Percentiles rank a stretch among this genome's conserved stretches.
Evolutionary conservation across 1,284 basidiomycete species (phyloP).

Genomic region (Coriolopsis trogii): DNA sequence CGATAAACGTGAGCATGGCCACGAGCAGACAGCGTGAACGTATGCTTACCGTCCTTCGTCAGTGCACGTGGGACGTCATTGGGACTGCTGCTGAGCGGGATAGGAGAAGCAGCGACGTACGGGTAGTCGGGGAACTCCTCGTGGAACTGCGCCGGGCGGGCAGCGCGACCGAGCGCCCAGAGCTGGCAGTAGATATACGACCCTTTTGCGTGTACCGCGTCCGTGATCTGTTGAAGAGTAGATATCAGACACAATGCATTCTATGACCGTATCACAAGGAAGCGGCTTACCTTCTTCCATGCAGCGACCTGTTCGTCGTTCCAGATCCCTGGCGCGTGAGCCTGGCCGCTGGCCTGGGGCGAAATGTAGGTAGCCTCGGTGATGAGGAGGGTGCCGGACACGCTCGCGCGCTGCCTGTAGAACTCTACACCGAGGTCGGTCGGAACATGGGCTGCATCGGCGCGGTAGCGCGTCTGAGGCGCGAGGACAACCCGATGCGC

Average conservation of each 20-base stretch:
- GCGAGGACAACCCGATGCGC: slow-evolving; percentile 51
- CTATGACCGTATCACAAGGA: too few species aligned
- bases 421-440: slow-evolving; percentile 42
- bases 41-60: slow-evolving; percentile 30
- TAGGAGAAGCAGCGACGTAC: slow-evolving; percentile 44
- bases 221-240: not conserved
- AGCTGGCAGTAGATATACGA: slow-evolving; percentile 50
- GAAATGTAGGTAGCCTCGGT: slow-evolving; percentile 50
- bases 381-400: slow-evolving; percentile 50
- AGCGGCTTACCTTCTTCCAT: slow-evolving; percentile 47
- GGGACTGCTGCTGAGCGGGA: slow-evolving; percentile 31
- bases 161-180: slow-evolving; percentile 49
- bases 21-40: not conserved
- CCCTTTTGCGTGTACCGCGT: slow-evolving; percentile 34
- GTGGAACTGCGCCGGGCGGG: slow-evolving; percentile 35
- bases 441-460: slow-evolving; percentile 31
- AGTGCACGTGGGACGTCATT: slow-evolving; percentile 38
- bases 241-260: not conserved
- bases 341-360: slow-evolving; percentile 39
- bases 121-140: slow-evolving; percentile 32
- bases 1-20: not conserved
- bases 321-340: slow-evolving; percentile 47
- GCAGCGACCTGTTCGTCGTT: slow-evolving; percentile 45
- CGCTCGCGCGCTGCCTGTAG: slow-evolving; percentile 48
- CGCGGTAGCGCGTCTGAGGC: slow-evolving; percentile 47